Conservation (phyloP, 106 monocot species). For the Amphibolis antarctica region DNA sequence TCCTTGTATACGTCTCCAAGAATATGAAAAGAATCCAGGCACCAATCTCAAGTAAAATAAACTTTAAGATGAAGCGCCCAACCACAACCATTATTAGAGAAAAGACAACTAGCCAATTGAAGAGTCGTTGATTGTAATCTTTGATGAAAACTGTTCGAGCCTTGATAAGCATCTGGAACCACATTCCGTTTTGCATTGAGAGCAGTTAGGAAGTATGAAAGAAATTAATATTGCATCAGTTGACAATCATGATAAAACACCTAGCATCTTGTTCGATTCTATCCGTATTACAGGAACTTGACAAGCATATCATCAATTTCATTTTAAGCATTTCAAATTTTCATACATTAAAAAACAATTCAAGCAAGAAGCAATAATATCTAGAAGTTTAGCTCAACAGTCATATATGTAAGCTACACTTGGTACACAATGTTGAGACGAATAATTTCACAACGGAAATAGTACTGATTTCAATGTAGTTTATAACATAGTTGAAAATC, state of each 20-base stretch:
- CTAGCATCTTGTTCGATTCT: not conserved
- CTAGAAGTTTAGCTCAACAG: too few relatives aligned
- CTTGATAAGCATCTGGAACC: slow-evolving; percentile 69
- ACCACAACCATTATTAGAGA: slow-evolving; percentile 82
- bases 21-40: slow-evolving; percentile 96
- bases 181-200: not conserved
- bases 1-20: slow-evolving; percentile 90
- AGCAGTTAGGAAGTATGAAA: not conserved
- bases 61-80: slow-evolving; percentile 82
- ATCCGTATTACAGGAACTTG: too few relatives aligned
- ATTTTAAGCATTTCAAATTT: too few relatives aligned
- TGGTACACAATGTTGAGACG: too few relatives aligned
- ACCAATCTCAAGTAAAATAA: slow-evolving; percentile 72
- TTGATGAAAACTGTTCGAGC: slow-evolving; percentile 75
- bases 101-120: slow-evolving; percentile 96
- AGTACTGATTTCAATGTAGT: too few relatives aligned
- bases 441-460: too few relatives aligned
- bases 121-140: slow-evolving; percentile 84
- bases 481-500: too few relatives aligned
- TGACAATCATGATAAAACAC: not conserved
- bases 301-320: too few relatives aligned
- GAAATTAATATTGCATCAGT: not conserved
- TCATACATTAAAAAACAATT: too few relatives aligned
- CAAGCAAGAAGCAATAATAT: too few relatives aligned
- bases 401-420: too few relatives aligned